Evolutionary conservation across 1,284 basidiomycete genomes (phyloP), one percentile per base, ranked within the genome.

Genomic region (Trichosporon faecale): DNA sequence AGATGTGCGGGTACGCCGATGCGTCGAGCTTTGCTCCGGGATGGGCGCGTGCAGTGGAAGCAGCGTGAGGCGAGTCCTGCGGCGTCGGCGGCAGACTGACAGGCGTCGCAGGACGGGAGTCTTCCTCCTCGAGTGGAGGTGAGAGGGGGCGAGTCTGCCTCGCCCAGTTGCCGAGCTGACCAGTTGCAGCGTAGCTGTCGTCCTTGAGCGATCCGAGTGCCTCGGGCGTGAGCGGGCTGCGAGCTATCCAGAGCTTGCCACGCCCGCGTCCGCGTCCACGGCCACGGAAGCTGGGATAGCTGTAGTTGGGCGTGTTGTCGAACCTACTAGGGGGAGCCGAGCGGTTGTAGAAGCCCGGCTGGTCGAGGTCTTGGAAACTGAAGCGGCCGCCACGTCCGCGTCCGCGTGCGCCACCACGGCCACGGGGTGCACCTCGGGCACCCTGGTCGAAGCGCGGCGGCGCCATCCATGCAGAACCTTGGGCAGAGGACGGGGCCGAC

Each of bases 1-100:
- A 35, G 63, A 68, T 64, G 49, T 68, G 67, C 2, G 67, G 67
- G 29, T 55, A 65, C 23, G 33, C 57, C 27, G 18, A n/a, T 6
- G 29, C 7, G 57, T 61, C 57, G 27, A 61, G 57, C 27, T 33
- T 31, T 2, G 57, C 57, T 7, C 29, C 57, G 16, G 31, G 27
- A 5, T 52, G 21, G 3, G 49, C 21, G 0, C 21, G 29, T 2
- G 12, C 57, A 11, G 16, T 3, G 2, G 29, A 31, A 5, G 55
- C 7, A 18, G 29, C 14, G 16, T 31, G 29, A 1, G 55, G 55
- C 14, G 57, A 61, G 8, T 5, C 57, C 27, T 31, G 18, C 5
- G 57, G 57, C 3, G 57, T 61, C 6, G 57, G 57, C 5, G 57
- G 57, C 57, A 61, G 5, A 16, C 27, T 31, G 14, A n/a, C 7